Conservation (phyloP, 2,329 filamentous ascomycete genomes). For the Hypoxylon sp. region DNA sequence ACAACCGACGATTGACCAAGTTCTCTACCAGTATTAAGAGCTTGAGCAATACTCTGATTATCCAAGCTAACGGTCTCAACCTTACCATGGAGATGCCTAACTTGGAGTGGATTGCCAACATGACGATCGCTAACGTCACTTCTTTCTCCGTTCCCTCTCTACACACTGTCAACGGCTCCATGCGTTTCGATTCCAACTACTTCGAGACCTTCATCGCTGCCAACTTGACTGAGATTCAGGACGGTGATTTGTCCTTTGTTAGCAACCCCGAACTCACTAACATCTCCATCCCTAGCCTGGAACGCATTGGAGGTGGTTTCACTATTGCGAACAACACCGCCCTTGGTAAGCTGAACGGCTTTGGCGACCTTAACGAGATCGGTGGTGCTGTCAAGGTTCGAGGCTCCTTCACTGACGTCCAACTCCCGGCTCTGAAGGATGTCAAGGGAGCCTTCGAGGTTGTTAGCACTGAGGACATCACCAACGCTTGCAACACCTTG, state of each 20-base stretch:
- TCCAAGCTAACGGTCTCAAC: conserved; percentile 84
- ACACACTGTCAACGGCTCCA: conserved; percentile 78
- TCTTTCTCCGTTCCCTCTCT: conserved; percentile 81
- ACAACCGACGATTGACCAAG: conserved; percentile 84
- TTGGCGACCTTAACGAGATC: conserved; percentile 77
- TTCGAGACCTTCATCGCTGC: conserved; percentile 73
- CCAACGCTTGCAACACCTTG: conserved; percentile 68
- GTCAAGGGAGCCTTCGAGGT: conserved; percentile 81
- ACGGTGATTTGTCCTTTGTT: conserved; percentile 73
- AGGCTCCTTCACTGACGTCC: conserved; percentile 83
- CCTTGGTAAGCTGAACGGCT: conserved; percentile 74
- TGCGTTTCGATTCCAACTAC: conserved; percentile 87
- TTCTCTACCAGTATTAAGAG: conserved; percentile 85
- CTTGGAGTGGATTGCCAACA: conserved; percentile 82
- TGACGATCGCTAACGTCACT: conserved; percentile 86
- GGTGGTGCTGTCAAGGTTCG: conserved; percentile 86
- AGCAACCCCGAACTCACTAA: conserved; percentile 76
- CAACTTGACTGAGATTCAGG: conserved; percentile 77
- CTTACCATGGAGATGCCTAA: conserved; percentile 82
- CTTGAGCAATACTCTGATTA: conserved; percentile 77
- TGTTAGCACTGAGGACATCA: conserved; percentile 74
- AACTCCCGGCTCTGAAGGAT: conserved; percentile 75
- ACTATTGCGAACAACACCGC: conserved; percentile 90
- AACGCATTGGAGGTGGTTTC: conserved; percentile 81
- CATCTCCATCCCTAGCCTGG: conserved; percentile 80